These are phyloP conservation scores for Tylopilus balloui DNA, from an alignment of 768 basidiomycete species.

Conservation along the genomic window DNA sequence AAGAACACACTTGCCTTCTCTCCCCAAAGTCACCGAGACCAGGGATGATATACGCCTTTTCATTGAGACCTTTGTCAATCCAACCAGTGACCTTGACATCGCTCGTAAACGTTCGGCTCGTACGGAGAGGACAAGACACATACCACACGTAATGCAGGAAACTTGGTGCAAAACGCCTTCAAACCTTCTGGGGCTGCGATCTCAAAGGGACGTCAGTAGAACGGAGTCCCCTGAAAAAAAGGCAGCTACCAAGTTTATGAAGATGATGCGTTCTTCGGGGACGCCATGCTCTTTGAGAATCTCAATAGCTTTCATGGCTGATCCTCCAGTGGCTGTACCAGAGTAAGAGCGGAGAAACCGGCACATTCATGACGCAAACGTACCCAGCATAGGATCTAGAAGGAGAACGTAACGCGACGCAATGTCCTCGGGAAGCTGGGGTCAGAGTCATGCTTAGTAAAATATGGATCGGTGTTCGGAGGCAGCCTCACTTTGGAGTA, in stretches of 20 bases:
- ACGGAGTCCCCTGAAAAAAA: not conserved
- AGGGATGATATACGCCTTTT: slow-evolving; percentile 86
- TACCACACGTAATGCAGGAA: slow-evolving; percentile 75
- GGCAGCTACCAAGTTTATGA: slow-evolving; percentile 76
- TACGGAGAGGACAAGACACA: slow-evolving; percentile 25
- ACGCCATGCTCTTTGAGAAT: slow-evolving; percentile 90
- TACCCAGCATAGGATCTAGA: slow-evolving; percentile 96
- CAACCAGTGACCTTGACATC: slow-evolving; percentile 78
- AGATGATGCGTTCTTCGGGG: slow-evolving; percentile 91
- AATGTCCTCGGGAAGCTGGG: slow-evolving; percentile 89
- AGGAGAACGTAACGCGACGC: slow-evolving; percentile 87
- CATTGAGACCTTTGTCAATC: slow-evolving; percentile 91
- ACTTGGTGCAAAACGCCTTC: slow-evolving; percentile 68
- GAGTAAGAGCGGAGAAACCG: not conserved
- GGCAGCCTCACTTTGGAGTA: slow-evolving; percentile 62
- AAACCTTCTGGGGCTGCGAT: slow-evolving; percentile 91
- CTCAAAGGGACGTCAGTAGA: slow-evolving; percentile 36
- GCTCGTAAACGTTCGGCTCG: not conserved
- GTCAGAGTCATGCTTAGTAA: not conserved
- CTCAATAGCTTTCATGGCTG: slow-evolving; percentile 96
- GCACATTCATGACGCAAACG: slow-evolving; percentile 17
- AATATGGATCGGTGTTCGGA: not conserved
- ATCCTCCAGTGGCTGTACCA: slow-evolving; percentile 82
- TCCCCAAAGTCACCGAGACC: slow-evolving; percentile 98
- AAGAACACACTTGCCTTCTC: slow-evolving; percentile 49